A percentile compares a stretch with the other conserved stretches of the same genome.
Conservation (phyloP, 495 filamentous ascomycete species). For the Talaromyces ruber region DNA sequence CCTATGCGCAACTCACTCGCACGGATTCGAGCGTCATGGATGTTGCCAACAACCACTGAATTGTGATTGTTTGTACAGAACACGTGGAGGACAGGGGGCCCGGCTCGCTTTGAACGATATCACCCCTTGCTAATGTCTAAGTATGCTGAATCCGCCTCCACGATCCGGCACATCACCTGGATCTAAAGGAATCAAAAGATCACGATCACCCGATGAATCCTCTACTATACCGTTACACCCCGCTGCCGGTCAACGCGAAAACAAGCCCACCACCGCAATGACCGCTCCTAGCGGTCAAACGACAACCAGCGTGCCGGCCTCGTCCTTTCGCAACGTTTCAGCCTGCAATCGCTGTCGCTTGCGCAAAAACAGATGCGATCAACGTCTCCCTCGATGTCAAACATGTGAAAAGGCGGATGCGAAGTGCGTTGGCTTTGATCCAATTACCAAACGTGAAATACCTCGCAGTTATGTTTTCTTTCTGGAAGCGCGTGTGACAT, state of each 20-base stretch:
- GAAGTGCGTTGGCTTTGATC: conserved; percentile 89
- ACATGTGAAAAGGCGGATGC: conserved; percentile 85
- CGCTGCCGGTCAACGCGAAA: conserved; percentile 4
- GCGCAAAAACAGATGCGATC: conserved; percentile 92
- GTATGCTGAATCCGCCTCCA: conserved; percentile 31
- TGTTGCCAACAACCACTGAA: neutral
- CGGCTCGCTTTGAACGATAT: neutral
- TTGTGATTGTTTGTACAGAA: neutral
- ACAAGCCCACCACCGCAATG: conserved; percentile 10
- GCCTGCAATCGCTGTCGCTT: conserved; percentile 90
- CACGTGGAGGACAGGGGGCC: neutral
- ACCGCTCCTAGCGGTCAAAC: conserved; percentile 1
- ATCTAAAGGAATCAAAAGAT: conserved; percentile 34
- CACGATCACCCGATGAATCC: conserved; percentile 21
- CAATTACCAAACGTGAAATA: conserved; percentile 89
- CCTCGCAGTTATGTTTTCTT: conserved; percentile 94
- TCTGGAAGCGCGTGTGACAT: conserved; percentile 74
- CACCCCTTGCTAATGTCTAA: conserved; percentile 6
- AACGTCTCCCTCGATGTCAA: conserved; percentile 79
- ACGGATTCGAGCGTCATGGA: neutral
- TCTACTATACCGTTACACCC: conserved; percentile 6
- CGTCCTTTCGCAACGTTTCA: conserved; percentile 84
- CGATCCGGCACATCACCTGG: conserved; percentile 19
- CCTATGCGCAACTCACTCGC: neutral
- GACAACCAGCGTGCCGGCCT: conserved; percentile 27